These are phyloP conservation scores for Arthroderma uncinatum DNA, from an alignment of 2,329 filamentous ascomycete genomes.

Conservation along the genomic window DNA sequence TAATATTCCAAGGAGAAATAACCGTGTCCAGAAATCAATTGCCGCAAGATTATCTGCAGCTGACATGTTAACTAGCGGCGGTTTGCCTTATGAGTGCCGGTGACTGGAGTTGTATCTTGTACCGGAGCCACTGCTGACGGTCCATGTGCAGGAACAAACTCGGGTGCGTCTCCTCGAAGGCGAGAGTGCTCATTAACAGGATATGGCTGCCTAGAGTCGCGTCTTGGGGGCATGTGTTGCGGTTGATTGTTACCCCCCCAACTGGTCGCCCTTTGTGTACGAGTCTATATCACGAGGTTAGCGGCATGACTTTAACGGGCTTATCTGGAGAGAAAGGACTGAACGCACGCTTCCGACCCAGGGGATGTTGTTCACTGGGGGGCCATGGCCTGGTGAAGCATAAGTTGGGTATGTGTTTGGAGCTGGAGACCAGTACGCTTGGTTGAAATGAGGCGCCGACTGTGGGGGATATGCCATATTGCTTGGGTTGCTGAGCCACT, in stretches of 20 bases:
- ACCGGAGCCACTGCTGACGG: not conserved
- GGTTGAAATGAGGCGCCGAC: not conserved
- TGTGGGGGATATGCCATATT: not conserved
- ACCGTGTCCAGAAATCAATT: too few species aligned
- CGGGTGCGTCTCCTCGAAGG: constrained; percentile 10
- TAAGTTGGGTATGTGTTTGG: not conserved
- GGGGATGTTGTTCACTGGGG: not conserved
- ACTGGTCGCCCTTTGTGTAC: not conserved
- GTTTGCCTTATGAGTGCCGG: too few species aligned
- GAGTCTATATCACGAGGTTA: not conserved
- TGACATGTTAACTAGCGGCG: too few species aligned
- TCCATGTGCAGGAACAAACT: constrained; percentile 6
- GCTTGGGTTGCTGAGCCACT: not conserved
- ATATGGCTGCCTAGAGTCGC: not conserved
- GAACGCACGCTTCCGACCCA: not conserved
- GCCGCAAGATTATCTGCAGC: too few species aligned
- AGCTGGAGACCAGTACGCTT: not conserved
- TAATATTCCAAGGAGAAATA: too few species aligned
- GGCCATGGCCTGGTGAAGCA: not conserved
- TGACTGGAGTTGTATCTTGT: too few species aligned
- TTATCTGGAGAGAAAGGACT: too few species aligned
- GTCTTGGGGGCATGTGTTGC: not conserved
- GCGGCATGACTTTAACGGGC: not conserved
- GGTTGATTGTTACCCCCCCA: not conserved
- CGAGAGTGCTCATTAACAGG: not conserved